Conservation (phyloP, 208 protist genomes). For the Lotmaria passim region DNA sequence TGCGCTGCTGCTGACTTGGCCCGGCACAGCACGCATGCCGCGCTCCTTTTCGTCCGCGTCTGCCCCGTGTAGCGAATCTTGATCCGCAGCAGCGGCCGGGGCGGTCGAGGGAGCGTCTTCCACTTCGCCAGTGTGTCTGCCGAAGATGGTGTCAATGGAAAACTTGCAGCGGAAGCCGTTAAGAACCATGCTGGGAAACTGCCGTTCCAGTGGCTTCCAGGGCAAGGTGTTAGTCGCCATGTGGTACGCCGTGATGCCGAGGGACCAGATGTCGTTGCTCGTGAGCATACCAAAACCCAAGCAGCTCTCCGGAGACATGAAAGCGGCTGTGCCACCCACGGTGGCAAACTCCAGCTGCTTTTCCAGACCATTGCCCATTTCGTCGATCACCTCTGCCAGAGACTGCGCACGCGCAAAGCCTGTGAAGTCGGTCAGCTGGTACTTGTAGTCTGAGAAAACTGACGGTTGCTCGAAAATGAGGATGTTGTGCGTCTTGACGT, state of each 20-base stretch:
- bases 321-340: conserved; percentile 57
- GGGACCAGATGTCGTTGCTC: conserved; percentile 84
- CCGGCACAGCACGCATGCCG: neutral
- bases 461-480: conserved; percentile 45
- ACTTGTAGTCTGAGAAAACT: conserved; percentile 26
- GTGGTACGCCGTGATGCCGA: conserved; percentile 80
- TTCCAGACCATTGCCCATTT: neutral
- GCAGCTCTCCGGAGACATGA: conserved; percentile 87
- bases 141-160: conserved; percentile 31
- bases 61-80: neutral
- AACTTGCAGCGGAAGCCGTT: conserved; percentile 63
- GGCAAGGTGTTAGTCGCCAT: conserved; percentile 70
- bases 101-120: neutral
- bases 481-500: conserved; percentile 89
- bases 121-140: neutral
- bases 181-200: conserved; percentile 69
- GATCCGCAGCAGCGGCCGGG: no score
- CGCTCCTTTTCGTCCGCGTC: neutral
- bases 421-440: conserved; percentile 73
- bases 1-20: neutral
- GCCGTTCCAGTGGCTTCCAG: conserved; percentile 65
- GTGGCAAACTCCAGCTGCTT: neutral
- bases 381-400: conserved; percentile 7
- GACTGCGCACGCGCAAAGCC: conserved; percentile 11
- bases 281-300: conserved; percentile 49